Percentiles rank a stretch among this genome's conserved stretches.
Conservation (phyloP, 345 rosid genomes). For the Clarkia xantiana region DNA sequence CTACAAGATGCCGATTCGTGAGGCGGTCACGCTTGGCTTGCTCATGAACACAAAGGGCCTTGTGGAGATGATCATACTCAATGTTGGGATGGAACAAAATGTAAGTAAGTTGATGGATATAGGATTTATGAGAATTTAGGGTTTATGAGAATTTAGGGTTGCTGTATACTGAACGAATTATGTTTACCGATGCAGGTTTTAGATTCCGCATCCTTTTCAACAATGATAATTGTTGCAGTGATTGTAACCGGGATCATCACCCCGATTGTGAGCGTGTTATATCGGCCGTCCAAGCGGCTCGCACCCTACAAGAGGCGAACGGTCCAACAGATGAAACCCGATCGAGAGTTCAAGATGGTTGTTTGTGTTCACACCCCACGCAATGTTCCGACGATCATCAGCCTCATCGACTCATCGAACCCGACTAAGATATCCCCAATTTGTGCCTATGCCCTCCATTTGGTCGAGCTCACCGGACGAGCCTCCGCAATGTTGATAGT, state of each 20-base stretch:
- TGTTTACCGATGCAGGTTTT: slow-evolving; percentile 23
- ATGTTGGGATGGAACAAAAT: slow-evolving; percentile 56
- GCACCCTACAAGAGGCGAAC: slow-evolving; percentile 57
- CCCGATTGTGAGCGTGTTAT: slow-evolving; percentile 41
- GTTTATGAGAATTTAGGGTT: too few species aligned
- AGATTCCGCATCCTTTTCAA: slow-evolving; percentile 16
- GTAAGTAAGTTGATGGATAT: too few species aligned
- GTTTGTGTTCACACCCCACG: slow-evolving; percentile 34
- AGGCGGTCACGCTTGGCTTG: slow-evolving; percentile 42
- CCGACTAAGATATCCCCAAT: slow-evolving; percentile 32
- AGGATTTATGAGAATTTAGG: too few species aligned
- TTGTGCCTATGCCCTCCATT: slow-evolving; percentile 34
- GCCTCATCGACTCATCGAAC: slow-evolving; percentile 41
- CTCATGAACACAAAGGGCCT: slow-evolving; percentile 60
- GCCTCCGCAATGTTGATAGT: slow-evolving; percentile 38
- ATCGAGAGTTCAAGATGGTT: slow-evolving; percentile 27
- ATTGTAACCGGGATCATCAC: slow-evolving; percentile 18
- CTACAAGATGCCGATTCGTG: slow-evolving; percentile 28
- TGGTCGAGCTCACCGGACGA: slow-evolving; percentile 44
- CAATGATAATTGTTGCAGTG: slow-evolving; percentile 27
- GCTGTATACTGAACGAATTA: too few species aligned
- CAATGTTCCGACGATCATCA: slow-evolving; percentile 25
- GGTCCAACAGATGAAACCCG: slow-evolving; percentile 49
- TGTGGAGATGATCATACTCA: slow-evolving; percentile 31
- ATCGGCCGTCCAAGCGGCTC: slow-evolving; percentile 60